Evolutionary conservation across 2,329 filamentous ascomycete genomes (phyloP), one percentile per base, ranked within the genome.

Genomic region (Leptographium procerum): DNA sequence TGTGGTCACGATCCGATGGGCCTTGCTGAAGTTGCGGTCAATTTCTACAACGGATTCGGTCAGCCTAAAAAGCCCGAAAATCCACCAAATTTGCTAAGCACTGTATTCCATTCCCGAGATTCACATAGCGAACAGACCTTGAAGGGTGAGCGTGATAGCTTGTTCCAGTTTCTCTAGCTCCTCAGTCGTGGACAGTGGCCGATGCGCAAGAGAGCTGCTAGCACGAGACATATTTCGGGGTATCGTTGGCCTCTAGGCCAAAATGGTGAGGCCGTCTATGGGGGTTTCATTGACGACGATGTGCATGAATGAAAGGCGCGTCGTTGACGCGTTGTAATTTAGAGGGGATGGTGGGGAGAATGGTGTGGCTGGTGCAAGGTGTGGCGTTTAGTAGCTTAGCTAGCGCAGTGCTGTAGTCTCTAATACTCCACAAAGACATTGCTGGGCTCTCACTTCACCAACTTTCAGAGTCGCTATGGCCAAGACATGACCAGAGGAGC

Each of bases 21-120:
- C 91, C 68, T 89, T 90, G 75, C 89, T 96, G 71, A 99, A 99
- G 74, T 99, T 99, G 72, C 90, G 88, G 71, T 99, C 94, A 75
- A 99, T 99, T 77, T 99, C 94, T 95, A 9, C 9, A 22, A 26
- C 14, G 31, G 9, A 0, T 13, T 31, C 24, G 14, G 36, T 55
- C 36, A 55, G 53, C 29, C 14, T n/a, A n/a, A 43, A 43, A 43
- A 7, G 40, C 19, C 40, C 16, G 1, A 19, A 4, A 14, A 40
- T 19, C 8, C 40, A 7, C 40, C 16, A 16, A 9, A 11, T 19
- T 31, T 31, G 13, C 48, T 51, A 29, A 14, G 3, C 40, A 40
- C 4, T 56, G 53, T 14, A 36, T 31, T 31, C 14, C 14, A 33
- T 52, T 52, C 7, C 5, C 11, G n/a, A n/a, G n/a, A 4, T 40